Percentiles rank a stretch among this genome's conserved stretches.
Conservation (phyloP, 2,329 filamentous ascomycete genomes). For the Apiospora marii region DNA sequence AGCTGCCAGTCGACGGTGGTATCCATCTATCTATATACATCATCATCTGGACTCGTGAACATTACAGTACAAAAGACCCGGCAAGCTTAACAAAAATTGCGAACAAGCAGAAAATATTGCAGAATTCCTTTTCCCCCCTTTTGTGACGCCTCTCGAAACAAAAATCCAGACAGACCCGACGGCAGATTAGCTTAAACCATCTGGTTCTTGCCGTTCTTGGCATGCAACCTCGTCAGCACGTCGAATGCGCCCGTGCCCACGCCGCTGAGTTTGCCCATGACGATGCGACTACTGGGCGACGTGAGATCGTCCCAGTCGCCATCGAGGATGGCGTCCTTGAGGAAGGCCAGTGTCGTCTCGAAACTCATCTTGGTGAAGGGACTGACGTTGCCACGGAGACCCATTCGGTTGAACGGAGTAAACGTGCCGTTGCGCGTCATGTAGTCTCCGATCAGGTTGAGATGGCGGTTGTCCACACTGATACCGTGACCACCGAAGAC, state of each 20-base stretch:
- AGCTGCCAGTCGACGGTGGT: slow-evolving; percentile 20
- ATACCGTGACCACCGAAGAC: slow-evolving; percentile 95
- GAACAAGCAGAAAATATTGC: slow-evolving; percentile 1
- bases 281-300: slow-evolving; percentile 86
- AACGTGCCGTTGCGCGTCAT: slow-evolving; percentile 96
- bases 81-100: slow-evolving; percentile 12
- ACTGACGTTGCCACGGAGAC: slow-evolving; percentile 82
- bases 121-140: not conserved
- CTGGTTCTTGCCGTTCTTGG: slow-evolving; percentile 53
- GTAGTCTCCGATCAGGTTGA: slow-evolving; percentile 95
- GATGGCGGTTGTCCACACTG: slow-evolving; percentile 86
- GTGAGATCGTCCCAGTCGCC: slow-evolving; percentile 89
- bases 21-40: slow-evolving; percentile 24
- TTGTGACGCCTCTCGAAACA: not conserved
- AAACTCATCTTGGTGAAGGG: slow-evolving; percentile 99
- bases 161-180: not conserved
- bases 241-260: slow-evolving; percentile 94
- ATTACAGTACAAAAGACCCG: slow-evolving; percentile 19
- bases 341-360: slow-evolving; percentile 93
- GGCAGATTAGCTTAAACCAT: not conserved
- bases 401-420: slow-evolving; percentile 91
- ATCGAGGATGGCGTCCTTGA: slow-evolving; percentile 90
- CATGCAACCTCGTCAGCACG: slow-evolving; percentile 72
- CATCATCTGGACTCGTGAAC: slow-evolving; percentile 3
- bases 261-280: slow-evolving; percentile 82